A percentile compares a stretch with the other conserved stretches of the same genome.
These are phyloP conservation scores for Psilocybe mexicana DNA, from an alignment of 1,284 basidiomycete genomes.

Conservation along the genomic window DNA sequence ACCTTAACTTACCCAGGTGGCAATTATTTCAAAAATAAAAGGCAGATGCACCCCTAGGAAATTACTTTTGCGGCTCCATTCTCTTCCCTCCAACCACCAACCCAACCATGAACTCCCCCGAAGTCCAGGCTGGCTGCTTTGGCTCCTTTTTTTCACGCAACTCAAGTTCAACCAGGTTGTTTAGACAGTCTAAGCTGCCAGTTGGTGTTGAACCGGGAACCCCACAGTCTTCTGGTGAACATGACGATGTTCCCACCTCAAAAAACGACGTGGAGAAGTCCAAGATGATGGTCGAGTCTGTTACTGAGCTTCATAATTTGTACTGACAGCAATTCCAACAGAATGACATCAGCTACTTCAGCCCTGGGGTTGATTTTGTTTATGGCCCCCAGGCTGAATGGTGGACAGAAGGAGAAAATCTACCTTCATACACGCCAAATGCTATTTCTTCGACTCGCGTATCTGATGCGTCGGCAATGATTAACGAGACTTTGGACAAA, in stretches of 20 bases:
- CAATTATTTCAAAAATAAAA: conserved; percentile 20
- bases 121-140: conserved; percentile 34
- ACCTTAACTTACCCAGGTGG: neutral
- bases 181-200: neutral
- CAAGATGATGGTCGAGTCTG: neutral
- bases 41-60: conserved; percentile 5
- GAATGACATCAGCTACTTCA: conserved; percentile 24
- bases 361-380: conserved; percentile 34
- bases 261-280: neutral
- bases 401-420: conserved; percentile 31
- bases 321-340: neutral
- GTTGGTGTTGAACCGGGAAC: neutral
- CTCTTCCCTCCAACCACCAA: conserved; percentile 8
- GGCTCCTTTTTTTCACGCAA: conserved; percentile 28
- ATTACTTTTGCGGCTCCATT: conserved; percentile 13
- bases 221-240: neutral
- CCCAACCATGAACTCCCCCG: conserved; percentile 21
- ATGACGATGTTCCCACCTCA: neutral
- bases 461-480: conserved; percentile 37
- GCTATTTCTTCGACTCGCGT: conserved; percentile 14
- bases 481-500: conserved; percentile 47
- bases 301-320: neutral
- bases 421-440: conserved; percentile 39
- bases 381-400: conserved; percentile 27
- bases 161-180: conserved; percentile 13